Evolutionary conservation across 228 moss, liverwort and hornwort genomes (phyloP).

Genomic region (Sphagnum fallax): DNA sequence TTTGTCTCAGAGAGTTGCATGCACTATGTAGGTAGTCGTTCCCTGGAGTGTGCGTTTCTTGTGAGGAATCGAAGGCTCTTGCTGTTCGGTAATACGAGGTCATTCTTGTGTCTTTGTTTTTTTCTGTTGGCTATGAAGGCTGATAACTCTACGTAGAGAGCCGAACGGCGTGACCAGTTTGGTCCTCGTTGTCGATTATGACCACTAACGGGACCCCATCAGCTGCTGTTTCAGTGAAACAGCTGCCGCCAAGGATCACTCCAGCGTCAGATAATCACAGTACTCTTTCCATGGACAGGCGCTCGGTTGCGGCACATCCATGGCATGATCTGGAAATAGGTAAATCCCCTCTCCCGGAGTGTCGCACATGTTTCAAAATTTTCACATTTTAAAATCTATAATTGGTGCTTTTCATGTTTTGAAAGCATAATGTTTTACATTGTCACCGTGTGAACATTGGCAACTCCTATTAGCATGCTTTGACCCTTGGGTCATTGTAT

Average conservation of each 20-base stretch:
- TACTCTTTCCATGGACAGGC: conserved; percentile 56
- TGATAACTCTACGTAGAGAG: conserved; percentile 4
- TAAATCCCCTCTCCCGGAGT: not conserved
- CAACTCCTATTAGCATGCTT: too few relatives aligned
- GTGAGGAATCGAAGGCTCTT: too few relatives aligned
- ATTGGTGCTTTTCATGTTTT: too few relatives aligned
- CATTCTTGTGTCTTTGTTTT: not conserved
- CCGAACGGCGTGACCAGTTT: conserved; percentile 4
- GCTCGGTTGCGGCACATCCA: conserved; percentile 80
- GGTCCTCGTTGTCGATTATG: conserved; percentile 7
- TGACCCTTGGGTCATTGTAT: too few relatives aligned
- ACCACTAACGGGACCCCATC: conserved; percentile 10
- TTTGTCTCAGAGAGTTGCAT: too few relatives aligned
- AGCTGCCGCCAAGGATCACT: not conserved
- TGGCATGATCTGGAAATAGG: conserved; percentile 98
- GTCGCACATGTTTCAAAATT: too few relatives aligned
- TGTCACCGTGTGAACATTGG: too few relatives aligned
- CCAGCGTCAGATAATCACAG: conserved; percentile 34
- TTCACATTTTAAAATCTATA: too few relatives aligned
- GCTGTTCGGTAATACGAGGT: too few relatives aligned
- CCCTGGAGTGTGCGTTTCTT: too few relatives aligned
- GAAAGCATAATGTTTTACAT: too few relatives aligned
- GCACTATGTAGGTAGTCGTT: too few relatives aligned
- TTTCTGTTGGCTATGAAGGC: conserved; percentile 8
- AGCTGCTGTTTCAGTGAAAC: conserved; percentile 10